Evolutionary conservation across 2,329 filamentous ascomycete species (phyloP).

Genomic region (Pyrenophora tritici-repentis): DNA sequence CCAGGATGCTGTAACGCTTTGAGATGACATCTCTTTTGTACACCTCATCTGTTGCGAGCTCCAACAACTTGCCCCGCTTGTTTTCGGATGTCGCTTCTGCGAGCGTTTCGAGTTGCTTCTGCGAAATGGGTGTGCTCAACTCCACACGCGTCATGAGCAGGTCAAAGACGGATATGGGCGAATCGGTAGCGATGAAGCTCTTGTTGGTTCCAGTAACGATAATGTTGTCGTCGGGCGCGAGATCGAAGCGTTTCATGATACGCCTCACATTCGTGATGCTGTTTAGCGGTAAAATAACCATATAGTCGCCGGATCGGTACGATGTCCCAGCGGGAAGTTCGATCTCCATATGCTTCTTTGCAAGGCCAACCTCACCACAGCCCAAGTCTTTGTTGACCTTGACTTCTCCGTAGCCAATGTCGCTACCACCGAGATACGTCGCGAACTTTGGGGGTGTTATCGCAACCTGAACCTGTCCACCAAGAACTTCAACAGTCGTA

Average conservation of each 20-base stretch:
- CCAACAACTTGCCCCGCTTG: conserved; percentile 1
- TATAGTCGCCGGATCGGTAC: conserved; percentile 74
- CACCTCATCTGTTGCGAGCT: conserved; percentile 4
- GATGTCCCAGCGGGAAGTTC: conserved; percentile 49
- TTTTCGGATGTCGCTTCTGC: conserved; percentile 5
- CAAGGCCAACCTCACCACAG: conserved; percentile 6
- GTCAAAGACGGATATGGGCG: conserved; percentile 3
- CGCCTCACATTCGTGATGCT: conserved; percentile 17
- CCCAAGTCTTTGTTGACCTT: conserved; percentile 28
- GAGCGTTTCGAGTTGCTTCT: conserved; percentile 8
- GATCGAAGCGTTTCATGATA: conserved; percentile 21
- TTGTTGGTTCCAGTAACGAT: conserved; percentile 13
- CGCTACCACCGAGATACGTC: conserved; percentile 10
- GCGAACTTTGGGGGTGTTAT: conserved; percentile 10
- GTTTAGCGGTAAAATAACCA: conserved; percentile 73
- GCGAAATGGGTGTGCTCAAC: conserved; percentile 11
- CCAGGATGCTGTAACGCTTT: conserved; percentile 9
- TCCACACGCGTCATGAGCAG: conserved; percentile 12
- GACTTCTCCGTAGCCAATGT: conserved; percentile 20
- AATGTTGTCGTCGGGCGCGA: conserved; percentile 12
- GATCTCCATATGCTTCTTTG: conserved; percentile 22
- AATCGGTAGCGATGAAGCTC: conserved; percentile 4
- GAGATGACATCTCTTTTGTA: conserved; percentile 8
- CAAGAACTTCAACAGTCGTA: conserved; percentile 5
- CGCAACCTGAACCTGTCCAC: conserved; percentile 1